Evolutionary conservation across 495 filamentous ascomycete genomes (phyloP).

Genomic region (Aspergillus heteromorphus): DNA sequence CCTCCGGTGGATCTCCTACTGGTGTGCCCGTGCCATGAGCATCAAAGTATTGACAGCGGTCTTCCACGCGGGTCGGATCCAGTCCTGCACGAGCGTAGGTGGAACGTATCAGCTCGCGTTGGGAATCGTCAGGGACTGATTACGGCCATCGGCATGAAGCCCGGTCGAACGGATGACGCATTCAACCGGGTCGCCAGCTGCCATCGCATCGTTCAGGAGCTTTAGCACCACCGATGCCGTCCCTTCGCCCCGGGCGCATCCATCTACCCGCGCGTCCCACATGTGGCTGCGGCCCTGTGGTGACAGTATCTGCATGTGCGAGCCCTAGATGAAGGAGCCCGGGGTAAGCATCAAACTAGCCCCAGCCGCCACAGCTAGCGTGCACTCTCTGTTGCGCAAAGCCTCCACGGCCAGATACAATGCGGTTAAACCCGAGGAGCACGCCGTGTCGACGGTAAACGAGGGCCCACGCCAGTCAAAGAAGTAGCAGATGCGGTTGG

Average conservation of each 20-base stretch:
- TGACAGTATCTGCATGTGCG: constrained; percentile 26
- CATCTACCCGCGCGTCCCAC: constrained; percentile 40
- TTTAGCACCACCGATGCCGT: constrained; percentile 37
- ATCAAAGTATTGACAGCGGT: constrained; percentile 31
- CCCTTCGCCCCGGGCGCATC: constrained; percentile 44
- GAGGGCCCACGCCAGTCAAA: constrained; percentile 52
- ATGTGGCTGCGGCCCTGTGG: constrained; percentile 27
- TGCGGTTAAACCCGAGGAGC: constrained; percentile 45
- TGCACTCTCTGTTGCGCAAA: constrained; percentile 35
- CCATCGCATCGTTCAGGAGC: constrained; percentile 24
- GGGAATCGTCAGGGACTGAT: constrained; percentile 27
- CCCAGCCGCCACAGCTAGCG: constrained; percentile 34
- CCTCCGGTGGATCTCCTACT: constrained; percentile 30
- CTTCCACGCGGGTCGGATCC: constrained; percentile 9
- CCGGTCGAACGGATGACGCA: constrained; percentile 27
- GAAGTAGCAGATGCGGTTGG: constrained; percentile 52
- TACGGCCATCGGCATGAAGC: constrained; percentile 28
- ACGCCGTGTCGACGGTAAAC: constrained; percentile 55
- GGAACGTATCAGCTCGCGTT: constrained; percentile 21
- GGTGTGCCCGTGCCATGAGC: constrained; percentile 36
- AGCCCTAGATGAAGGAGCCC: constrained; percentile 13
- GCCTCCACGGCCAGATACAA: constrained; percentile 38
- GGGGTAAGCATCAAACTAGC: constrained; percentile 34
- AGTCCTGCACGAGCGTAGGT: constrained; percentile 28
- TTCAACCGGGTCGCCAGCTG: constrained; percentile 29